A percentile compares a stretch with the other conserved stretches of the same genome.
Conservation (phyloP, 2,329 filamentous ascomycete genomes). For the Fusarium anthophilum region DNA sequence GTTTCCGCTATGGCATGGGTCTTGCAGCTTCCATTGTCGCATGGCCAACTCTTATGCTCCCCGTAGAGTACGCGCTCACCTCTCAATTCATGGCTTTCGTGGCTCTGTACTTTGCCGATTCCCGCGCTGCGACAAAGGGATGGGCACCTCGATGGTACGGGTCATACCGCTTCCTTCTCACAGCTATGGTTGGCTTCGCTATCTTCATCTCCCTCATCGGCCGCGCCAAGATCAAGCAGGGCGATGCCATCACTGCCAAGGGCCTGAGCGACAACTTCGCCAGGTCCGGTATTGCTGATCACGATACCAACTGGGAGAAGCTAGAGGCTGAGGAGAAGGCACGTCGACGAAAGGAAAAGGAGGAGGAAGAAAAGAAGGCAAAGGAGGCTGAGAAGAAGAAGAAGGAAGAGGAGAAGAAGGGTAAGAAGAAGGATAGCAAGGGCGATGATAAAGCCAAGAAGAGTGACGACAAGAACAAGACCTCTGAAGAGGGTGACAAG, state of each 20-base stretch:
- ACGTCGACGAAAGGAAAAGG: slow-evolving; percentile 50
- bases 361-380: slow-evolving; percentile 51
- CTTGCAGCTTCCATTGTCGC: slow-evolving; percentile 81
- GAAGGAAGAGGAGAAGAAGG: slow-evolving; percentile 46
- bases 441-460: slow-evolving; percentile 31
- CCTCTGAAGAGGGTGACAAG: slow-evolving; percentile 31
- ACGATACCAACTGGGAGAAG: slow-evolving; percentile 57
- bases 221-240: slow-evolving; percentile 74
- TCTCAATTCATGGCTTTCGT: slow-evolving; percentile 87
- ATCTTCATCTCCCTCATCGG: slow-evolving; percentile 85
- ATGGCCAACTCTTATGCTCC: slow-evolving; percentile 89
- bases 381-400: slow-evolving; percentile 48
- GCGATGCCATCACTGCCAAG: slow-evolving; percentile 42
- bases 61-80: slow-evolving; percentile 85
- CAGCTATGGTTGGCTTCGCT: slow-evolving; percentile 84
- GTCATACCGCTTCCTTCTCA: slow-evolving; percentile 91
- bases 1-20: slow-evolving; percentile 84
- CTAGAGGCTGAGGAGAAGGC: slow-evolving; percentile 55
- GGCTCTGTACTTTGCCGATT: slow-evolving; percentile 85
- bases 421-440: slow-evolving; percentile 41
- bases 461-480: slow-evolving; percentile 28
- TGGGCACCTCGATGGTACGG: slow-evolving; percentile 89
- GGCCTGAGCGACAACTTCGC: slow-evolving; percentile 53
- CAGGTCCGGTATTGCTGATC: slow-evolving; percentile 46
- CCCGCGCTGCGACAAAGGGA: slow-evolving; percentile 74